These are phyloP conservation scores for Fagus crenata DNA, from an alignment of 306 rosid genomes.

Conservation along the genomic window DNA sequence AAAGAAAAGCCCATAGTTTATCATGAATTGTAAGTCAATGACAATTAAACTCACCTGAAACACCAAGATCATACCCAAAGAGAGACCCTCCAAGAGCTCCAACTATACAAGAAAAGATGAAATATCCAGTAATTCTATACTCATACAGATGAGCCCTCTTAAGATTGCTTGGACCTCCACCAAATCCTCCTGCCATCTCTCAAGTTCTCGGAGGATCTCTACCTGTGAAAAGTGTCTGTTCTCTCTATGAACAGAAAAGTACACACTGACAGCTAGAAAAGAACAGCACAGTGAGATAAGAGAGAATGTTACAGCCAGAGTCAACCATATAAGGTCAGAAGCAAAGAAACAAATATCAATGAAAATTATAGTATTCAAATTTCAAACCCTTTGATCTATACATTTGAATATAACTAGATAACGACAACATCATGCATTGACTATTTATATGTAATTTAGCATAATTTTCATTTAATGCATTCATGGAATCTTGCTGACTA, in stretches of 20 bases:
- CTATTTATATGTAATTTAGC: not conserved
- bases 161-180: constrained; percentile 27
- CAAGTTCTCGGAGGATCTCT: not conserved
- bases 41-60: constrained; percentile 59
- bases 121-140: constrained; percentile 59
- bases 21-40: not conserved
- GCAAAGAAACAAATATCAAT: not conserved
- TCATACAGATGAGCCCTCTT: constrained; percentile 77
- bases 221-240: not conserved
- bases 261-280: not conserved
- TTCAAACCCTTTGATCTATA: not conserved
- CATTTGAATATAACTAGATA: no score
- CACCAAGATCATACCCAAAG: constrained; percentile 92
- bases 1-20: not conserved
- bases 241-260: not conserved
- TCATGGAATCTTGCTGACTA: not conserved
- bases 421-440: not conserved
- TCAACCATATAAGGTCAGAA: constrained; percentile 5
- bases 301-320: not conserved
- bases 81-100: constrained; percentile 92
- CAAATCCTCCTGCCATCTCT: constrained; percentile 71
- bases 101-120: constrained; percentile 65
- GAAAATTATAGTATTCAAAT: not conserved
- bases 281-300: no score
- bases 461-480: not conserved